Evolutionary conservation across 2,329 filamentous ascomycete genomes (phyloP).

Genomic region (Fusarium sp.): DNA sequence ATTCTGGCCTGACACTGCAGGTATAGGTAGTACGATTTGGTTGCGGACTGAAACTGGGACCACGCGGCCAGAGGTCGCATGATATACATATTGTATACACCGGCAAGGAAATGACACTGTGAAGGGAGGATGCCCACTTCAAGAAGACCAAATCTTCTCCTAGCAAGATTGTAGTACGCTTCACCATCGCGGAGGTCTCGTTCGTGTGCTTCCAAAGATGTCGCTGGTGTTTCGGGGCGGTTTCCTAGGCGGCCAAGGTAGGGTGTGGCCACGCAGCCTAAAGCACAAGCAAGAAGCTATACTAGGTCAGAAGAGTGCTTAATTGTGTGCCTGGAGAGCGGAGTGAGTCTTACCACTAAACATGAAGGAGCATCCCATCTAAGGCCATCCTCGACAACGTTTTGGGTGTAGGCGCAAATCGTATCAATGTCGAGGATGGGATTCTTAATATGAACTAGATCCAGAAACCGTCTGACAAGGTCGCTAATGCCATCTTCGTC

Average conservation of each 20-base stretch:
- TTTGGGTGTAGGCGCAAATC: background rate
- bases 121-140: slow-evolving; percentile 51
- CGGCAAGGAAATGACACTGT: slow-evolving; percentile 58
- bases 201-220: background rate
- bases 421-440: background rate
- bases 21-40: slow-evolving; percentile 53
- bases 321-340: background rate
- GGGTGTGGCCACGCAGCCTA: background rate
- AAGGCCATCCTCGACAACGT: background rate
- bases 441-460: background rate
- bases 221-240: background rate
- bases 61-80: slow-evolving; percentile 54
- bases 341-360: background rate
- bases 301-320: background rate
- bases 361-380: background rate
- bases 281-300: background rate
- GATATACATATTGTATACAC: slow-evolving; percentile 59
- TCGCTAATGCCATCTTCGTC: background rate
- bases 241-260: background rate
- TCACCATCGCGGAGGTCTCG: slow-evolving; percentile 20
- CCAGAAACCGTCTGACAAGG: background rate
- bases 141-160: slow-evolving; percentile 46
- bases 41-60: slow-evolving; percentile 54
- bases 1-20: slow-evolving; percentile 37
- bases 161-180: slow-evolving; percentile 47